Conservation (phyloP, 2,329 filamentous ascomycete species). For the Keithomyces neogunnii region DNA sequence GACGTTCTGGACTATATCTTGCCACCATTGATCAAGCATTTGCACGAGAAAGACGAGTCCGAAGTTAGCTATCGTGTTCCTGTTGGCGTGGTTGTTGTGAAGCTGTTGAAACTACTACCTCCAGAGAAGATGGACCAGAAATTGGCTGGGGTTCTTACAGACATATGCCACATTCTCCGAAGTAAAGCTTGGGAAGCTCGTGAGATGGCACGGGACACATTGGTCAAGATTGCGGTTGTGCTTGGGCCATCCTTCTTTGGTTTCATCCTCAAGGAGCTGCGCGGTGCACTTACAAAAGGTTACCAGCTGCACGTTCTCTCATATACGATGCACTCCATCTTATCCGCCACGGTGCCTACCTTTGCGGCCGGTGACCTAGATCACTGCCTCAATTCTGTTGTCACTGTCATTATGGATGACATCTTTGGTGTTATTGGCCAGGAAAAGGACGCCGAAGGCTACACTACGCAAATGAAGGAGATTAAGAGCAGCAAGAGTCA, state of each 20-base stretch:
- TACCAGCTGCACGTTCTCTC: constrained; percentile 94
- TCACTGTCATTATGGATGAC: constrained; percentile 90
- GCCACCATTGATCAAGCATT: constrained; percentile 70
- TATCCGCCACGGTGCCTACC: constrained; percentile 65
- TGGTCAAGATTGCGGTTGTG: constrained; percentile 73
- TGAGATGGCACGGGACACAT: constrained; percentile 82
- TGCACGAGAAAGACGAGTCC: constrained; percentile 90
- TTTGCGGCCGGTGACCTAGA: constrained; percentile 79
- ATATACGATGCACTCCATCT: constrained; percentile 86
- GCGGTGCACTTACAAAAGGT: constrained; percentile 72
- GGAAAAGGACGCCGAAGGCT: constrained; percentile 95
- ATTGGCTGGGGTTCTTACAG: constrained; percentile 76
- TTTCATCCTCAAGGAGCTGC: constrained; percentile 87
- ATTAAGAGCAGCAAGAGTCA: constrained; percentile 97
- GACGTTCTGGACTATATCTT: constrained; percentile 71
- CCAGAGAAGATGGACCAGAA: constrained; percentile 62
- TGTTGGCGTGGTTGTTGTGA: constrained; percentile 80
- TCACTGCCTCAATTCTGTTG: constrained; percentile 72
- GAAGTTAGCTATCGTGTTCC: constrained; percentile 90
- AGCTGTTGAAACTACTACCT: constrained; percentile 75
- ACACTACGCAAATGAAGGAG: constrained; percentile 92
- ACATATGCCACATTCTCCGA: constrained; percentile 86
- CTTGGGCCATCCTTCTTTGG: constrained; percentile 78
- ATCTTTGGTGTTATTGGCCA: constrained; percentile 88
- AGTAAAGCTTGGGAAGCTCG: constrained; percentile 83